Evolutionary conservation across 768 basidiomycete genomes (phyloP).

Genomic region (Suillus subluteus): DNA sequence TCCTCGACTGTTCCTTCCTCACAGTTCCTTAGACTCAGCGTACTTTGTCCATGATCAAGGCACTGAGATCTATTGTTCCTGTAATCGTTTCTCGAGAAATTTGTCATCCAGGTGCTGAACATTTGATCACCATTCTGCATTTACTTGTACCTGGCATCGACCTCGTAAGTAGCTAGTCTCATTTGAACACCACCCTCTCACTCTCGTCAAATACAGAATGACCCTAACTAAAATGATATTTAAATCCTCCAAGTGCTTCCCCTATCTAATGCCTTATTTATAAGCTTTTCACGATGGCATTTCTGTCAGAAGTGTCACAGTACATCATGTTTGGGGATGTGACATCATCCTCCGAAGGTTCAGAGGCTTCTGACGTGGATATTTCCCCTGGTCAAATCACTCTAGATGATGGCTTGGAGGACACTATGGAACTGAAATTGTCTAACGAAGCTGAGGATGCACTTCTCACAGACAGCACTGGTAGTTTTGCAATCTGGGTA

Average conservation of each 20-base stretch:
- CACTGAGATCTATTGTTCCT: conserved; percentile 76
- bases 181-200: not conserved
- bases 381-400: conserved; percentile 5
- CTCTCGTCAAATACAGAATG: conserved; percentile 51
- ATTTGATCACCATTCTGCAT: conserved; percentile 78
- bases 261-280: conserved; percentile 17
- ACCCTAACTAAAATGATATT: conserved; percentile 75
- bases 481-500: conserved; percentile 81
- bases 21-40: conserved; percentile 64
- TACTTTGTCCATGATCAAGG: conserved; percentile 85
- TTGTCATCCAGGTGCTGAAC: conserved; percentile 82
- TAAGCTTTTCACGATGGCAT: conserved; percentile 74
- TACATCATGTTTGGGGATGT: conserved; percentile 76
- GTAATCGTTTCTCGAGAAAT: conserved; percentile 79
- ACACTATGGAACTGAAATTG: conserved; percentile 29
- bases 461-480: conserved; percentile 69
- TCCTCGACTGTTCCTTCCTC: not conserved
- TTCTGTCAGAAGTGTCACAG: conserved; percentile 74
- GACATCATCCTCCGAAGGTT: conserved; percentile 40
- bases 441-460: conserved; percentile 72
- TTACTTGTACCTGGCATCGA: conserved; percentile 87
- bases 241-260: conserved; percentile 2
- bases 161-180: conserved; percentile 50
- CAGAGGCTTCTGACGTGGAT: not conserved
- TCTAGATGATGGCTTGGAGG: not conserved